Percentiles rank a stretch among this genome's conserved stretches.
These are phyloP conservation scores for Vaccinium vitisidaea DNA, from an alignment of 148 eudicot species.

Conservation along the genomic window DNA sequence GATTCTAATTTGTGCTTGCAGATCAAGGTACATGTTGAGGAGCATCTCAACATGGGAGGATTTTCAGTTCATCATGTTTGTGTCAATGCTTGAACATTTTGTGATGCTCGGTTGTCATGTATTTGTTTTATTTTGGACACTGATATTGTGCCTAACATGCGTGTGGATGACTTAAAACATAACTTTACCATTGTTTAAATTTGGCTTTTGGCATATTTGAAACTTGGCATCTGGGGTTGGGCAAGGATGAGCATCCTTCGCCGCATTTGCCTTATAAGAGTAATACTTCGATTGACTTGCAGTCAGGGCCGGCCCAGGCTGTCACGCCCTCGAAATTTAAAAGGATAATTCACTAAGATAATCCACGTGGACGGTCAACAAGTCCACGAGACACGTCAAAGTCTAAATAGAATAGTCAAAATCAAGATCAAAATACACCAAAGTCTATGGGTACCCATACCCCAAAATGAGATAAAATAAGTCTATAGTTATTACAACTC, in stretches of 20 bases:
- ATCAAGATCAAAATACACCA: no score
- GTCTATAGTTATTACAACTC: no score
- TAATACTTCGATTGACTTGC: neutral
- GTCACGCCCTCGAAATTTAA: no score
- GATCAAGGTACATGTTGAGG: slow-evolving; percentile 33
- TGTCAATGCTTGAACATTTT: neutral
- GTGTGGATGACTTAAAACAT: neutral
- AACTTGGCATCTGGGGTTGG: neutral
- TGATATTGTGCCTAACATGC: slow-evolving; percentile 8
- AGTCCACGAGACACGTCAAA: no score
- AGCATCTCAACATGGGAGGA: slow-evolving; percentile 26
- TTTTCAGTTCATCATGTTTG: slow-evolving; percentile 19
- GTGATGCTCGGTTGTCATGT: slow-evolving; percentile 23
- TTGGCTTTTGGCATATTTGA: neutral
- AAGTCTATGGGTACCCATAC: no score
- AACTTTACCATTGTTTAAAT: neutral
- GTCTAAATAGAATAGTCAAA: no score
- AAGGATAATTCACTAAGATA: no score
- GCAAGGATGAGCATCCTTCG: neutral
- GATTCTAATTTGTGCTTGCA: slow-evolving; percentile 22
- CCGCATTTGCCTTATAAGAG: neutral
- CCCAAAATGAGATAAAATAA: no score
- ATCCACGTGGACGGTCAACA: no score
- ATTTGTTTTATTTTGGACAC: slow-evolving; percentile 14
- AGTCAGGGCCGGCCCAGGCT: neutral